Evolutionary conservation across 306 rosid genomes (phyloP).

Genomic region (Parietaria judaica): DNA sequence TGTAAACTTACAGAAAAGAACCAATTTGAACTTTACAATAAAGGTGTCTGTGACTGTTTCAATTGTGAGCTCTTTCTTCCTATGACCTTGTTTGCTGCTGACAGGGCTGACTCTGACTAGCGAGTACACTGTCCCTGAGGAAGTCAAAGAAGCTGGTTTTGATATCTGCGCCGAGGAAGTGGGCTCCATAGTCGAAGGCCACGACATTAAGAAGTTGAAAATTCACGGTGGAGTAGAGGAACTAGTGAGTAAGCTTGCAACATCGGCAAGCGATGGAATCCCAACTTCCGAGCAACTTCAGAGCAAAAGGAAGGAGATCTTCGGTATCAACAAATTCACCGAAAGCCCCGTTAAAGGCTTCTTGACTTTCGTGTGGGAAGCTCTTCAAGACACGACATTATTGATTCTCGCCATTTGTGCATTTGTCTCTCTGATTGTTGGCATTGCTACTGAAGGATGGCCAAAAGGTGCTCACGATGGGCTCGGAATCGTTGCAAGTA

Average conservation of each 20-base stretch:
- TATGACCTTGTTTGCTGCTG: slow-evolving; percentile 2
- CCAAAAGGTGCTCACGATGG: slow-evolving; percentile 99
- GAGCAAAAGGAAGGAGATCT: slow-evolving; percentile 55
- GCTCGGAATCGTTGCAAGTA: slow-evolving; percentile 97
- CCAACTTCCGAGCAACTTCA: slow-evolving; percentile 56
- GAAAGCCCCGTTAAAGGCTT: slow-evolving; percentile 81
- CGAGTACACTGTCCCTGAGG: slow-evolving; percentile 71
- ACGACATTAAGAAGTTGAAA: slow-evolving; percentile 74
- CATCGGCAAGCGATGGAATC: slow-evolving; percentile 54
- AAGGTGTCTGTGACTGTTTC: not conserved
- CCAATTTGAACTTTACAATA: not conserved
- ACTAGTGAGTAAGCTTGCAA: slow-evolving; percentile 49
- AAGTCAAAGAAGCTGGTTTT: slow-evolving; percentile 79
- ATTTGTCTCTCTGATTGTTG: slow-evolving; percentile 71
- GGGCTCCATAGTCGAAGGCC: slow-evolving; percentile 76
- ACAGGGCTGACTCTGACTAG: slow-evolving; percentile 62
- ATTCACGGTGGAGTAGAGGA: slow-evolving; percentile 66
- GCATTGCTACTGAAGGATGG: slow-evolving; percentile 89
- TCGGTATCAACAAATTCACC: slow-evolving; percentile 78
- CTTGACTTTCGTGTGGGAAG: slow-evolving; percentile 90
- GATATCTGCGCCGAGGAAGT: slow-evolving; percentile 79
- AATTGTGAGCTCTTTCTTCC: too few relatives aligned
- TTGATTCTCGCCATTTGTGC: slow-evolving; percentile 91
- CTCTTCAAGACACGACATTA: slow-evolving; percentile 94
- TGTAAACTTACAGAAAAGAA: not conserved